Conservation (phyloP, 2,329 filamentous ascomycete species). For the Aspergillus phoenicis region DNA sequence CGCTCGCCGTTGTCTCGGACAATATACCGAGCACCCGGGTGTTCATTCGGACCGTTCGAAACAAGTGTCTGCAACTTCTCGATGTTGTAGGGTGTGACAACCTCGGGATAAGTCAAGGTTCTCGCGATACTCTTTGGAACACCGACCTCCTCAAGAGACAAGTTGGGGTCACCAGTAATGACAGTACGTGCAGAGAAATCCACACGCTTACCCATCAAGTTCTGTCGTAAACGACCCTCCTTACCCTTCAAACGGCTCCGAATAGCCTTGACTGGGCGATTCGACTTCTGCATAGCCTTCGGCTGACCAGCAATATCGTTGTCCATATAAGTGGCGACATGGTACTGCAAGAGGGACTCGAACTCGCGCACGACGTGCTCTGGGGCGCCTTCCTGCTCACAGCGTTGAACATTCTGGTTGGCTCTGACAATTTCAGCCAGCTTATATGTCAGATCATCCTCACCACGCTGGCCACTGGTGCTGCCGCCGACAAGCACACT, state of each 20-base stretch:
- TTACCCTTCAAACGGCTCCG: constrained; percentile 98
- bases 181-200: constrained; percentile 99
- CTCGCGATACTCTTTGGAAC: constrained; percentile 91
- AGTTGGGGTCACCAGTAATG: constrained; percentile 96
- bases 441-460: constrained; percentile 99
- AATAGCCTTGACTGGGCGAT: constrained; percentile 93
- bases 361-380: constrained; percentile 91
- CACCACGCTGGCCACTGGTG: constrained; percentile 86
- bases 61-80: constrained; percentile 86
- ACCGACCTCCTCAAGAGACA: constrained; percentile 95
- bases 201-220: constrained; percentile 99
- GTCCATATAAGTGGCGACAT: constrained; percentile 99
- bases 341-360: constrained; percentile 89
- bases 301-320: constrained; percentile 97
- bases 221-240: constrained; percentile 94
- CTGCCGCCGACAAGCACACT: constrained; percentile 97
- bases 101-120: constrained; percentile 93
- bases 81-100: constrained; percentile 97
- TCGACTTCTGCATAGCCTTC: constrained; percentile 93
- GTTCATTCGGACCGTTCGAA: constrained; percentile 89
- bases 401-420: constrained; percentile 90
- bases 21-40: constrained; percentile 95
- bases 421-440: constrained; percentile 97
- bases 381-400: constrained; percentile 86
- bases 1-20: constrained; percentile 90